phyloP scores from a whole-genome alignment of 2,329 filamentous ascomycete genomes.

The Macroventuria anomochaeta region DNA sequence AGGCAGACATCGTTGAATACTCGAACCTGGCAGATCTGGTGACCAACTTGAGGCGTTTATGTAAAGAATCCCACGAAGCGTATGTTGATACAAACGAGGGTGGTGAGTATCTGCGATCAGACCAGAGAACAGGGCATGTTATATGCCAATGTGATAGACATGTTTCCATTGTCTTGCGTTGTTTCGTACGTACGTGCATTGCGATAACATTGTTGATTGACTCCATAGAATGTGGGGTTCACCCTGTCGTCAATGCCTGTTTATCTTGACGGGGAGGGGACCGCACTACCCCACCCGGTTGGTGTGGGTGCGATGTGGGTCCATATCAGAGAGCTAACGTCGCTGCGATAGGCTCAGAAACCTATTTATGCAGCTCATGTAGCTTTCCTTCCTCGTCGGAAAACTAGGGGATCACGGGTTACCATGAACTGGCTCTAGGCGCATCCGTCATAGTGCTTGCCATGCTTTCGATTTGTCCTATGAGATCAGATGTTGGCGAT shows the following conservation, averaged over 20 bases:
- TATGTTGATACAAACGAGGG: background rate
- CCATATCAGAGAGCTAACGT: constrained; percentile 12
- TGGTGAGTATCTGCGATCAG: background rate
- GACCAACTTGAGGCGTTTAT: background rate
- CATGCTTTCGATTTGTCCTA: constrained; percentile 11
- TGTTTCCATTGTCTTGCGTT: background rate
- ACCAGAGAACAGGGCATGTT: background rate
- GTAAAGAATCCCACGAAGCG: background rate
- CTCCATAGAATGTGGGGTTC: constrained; percentile 25
- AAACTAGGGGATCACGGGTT: background rate
- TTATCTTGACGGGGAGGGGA: constrained; percentile 22
- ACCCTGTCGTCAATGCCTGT: constrained; percentile 22
- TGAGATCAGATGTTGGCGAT: background rate
- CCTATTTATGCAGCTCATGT: constrained; percentile 2
- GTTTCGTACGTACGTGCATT: constrained; percentile 3
- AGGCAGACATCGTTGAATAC: background rate
- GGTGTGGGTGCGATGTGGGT: constrained; percentile 15
- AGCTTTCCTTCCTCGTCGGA: constrained; percentile 6
- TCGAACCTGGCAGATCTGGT: background rate
- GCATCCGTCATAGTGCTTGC: background rate
- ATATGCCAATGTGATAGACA: background rate
- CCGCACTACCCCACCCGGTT: constrained; percentile 32
- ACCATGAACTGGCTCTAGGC: background rate
- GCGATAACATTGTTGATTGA: constrained; percentile 21
- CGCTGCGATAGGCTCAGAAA: constrained; percentile 9